Evolutionary conservation across 106 monocot species (phyloP), one percentile per base, ranked within the genome.

Genomic region (Dendrobium catenatum): DNA sequence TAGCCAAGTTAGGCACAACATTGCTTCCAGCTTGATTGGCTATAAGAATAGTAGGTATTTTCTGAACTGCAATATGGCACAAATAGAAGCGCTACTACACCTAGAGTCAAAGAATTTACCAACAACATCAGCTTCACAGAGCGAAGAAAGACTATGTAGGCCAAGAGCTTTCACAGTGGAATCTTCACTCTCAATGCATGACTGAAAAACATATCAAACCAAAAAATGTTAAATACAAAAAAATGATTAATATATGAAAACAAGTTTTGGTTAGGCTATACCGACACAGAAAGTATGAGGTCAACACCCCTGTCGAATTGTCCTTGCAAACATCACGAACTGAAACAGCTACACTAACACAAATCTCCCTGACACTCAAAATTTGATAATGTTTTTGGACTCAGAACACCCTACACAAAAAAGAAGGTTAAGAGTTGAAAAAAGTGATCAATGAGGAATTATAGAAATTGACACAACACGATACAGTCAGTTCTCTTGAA

Each of bases 241-340:
- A 33, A 37, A 33, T 16, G 27, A 16, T 72, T 33, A 40, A 72
- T 40, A n/a, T 73, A 11, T 75, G 2, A 22, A 40, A 0, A 79
- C 31, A 31, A n/a, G 18, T 22, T 72, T 74, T 41, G 29, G 74
- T 19, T 7, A 55, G 41, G 31, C 19, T 42, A 82, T 88, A 97
- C 97, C 78, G 98, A 92, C 17, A 98, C 87, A 68, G 91, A 95
- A 46, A 95, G 80, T 84, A 98, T 93, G 61, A 98, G 89, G 79
- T 98, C 94, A 77, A 98, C 91, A 64, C 98, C 98, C 82, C 91
- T 92, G 80, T 98, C 98, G 98, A 91, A 82, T 95, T 89, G n/a
- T 90, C 85, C 70, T 83, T 95, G 81, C 98, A 98, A 58, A 98
- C 88, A 88, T 98, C 93, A 73, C 93, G 83, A 55, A 95, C 67